Conservation (phyloP, 169 alveolate genomes). For the Plasmodium coatneyi region DNA sequence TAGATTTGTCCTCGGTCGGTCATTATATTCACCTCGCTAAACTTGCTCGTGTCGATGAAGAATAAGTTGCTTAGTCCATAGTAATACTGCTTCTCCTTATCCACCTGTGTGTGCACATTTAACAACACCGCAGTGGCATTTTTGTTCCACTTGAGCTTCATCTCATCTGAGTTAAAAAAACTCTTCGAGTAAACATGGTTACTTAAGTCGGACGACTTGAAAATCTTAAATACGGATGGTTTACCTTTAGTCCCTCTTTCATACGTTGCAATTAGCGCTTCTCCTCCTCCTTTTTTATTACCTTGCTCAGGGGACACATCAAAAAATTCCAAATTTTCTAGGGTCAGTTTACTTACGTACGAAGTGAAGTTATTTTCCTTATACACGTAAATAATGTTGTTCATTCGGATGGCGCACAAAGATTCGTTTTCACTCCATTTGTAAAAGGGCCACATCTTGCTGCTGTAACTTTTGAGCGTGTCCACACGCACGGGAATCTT, state of each 20-base stretch:
- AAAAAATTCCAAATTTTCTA: constrained; percentile 49
- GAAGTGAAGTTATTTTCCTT: constrained; percentile 22
- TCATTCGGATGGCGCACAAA: constrained; percentile 4
- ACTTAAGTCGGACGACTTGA: neutral
- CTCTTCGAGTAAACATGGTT: constrained; percentile 41
- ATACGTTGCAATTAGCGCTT: constrained; percentile 20
- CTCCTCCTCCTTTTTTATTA: constrained; percentile 16
- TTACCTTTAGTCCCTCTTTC: constrained; percentile 58
- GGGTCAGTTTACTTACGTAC: neutral
- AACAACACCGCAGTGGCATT: constrained; percentile 78
- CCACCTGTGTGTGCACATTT: constrained; percentile 81
- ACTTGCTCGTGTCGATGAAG: constrained; percentile 69
- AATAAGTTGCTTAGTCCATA: constrained; percentile 81
- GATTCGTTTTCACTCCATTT: constrained; percentile 71
- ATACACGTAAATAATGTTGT: constrained; percentile 22
- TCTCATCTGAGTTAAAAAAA: constrained; percentile 83
- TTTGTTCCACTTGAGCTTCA: constrained; percentile 83
- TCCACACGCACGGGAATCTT: constrained; percentile 10
- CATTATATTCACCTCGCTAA: constrained; percentile 43
- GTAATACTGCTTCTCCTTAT: constrained; percentile 80
- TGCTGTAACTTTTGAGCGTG: constrained; percentile 40
- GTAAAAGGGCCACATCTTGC: constrained; percentile 53
- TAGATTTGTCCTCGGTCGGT: constrained; percentile 79
- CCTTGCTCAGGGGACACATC: constrained; percentile 55
- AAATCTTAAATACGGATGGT: constrained; percentile 57